These are phyloP conservation scores for Phaeotremella skinneri DNA, from an alignment of 768 basidiomycete species.

Conservation along the genomic window DNA sequence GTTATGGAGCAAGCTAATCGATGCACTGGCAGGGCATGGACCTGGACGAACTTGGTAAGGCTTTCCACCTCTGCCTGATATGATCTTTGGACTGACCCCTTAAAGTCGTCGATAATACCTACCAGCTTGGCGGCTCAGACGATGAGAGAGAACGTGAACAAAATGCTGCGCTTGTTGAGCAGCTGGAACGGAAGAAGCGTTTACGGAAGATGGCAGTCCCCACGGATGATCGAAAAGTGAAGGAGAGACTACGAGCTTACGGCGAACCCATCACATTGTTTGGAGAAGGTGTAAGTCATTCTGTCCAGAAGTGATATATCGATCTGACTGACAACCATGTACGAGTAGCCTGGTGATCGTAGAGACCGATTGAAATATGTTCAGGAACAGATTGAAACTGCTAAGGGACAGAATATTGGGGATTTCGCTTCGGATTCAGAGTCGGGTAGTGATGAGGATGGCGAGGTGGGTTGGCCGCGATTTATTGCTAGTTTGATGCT, in stretches of 20 bases:
- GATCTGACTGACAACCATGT: constrained; percentile 16
- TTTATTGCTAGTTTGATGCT: neutral
- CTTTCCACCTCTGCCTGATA: neutral
- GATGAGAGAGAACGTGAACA: constrained; percentile 53
- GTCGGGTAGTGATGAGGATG: constrained; percentile 53
- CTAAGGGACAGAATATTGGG: constrained; percentile 76
- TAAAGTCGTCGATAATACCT: constrained; percentile 41
- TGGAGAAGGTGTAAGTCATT: constrained; percentile 80
- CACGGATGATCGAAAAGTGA: constrained; percentile 92
- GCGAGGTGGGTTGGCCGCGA: constrained; percentile 39
- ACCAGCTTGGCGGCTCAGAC: constrained; percentile 40
- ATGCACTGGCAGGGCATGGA: constrained; percentile 30
- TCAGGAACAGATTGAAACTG: constrained; percentile 86
- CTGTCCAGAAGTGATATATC: neutral
- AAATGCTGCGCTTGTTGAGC: constrained; percentile 80
- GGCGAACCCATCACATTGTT: constrained; percentile 97
- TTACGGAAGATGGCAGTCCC: constrained; percentile 90
- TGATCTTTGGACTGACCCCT: neutral
- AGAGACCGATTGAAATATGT: constrained; percentile 93
- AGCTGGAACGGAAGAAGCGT: constrained; percentile 97
- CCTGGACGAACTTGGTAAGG: constrained; percentile 43
- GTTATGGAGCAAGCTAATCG: too few relatives aligned
- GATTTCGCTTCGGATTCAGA: constrained; percentile 55
- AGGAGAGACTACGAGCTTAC: constrained; percentile 80
- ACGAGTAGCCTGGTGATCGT: constrained; percentile 80